A percentile compares a stretch with the other conserved stretches of the same genome.
Conservation (phyloP, 2,329 filamentous ascomycete species). For the Fusarium graminum region DNA sequence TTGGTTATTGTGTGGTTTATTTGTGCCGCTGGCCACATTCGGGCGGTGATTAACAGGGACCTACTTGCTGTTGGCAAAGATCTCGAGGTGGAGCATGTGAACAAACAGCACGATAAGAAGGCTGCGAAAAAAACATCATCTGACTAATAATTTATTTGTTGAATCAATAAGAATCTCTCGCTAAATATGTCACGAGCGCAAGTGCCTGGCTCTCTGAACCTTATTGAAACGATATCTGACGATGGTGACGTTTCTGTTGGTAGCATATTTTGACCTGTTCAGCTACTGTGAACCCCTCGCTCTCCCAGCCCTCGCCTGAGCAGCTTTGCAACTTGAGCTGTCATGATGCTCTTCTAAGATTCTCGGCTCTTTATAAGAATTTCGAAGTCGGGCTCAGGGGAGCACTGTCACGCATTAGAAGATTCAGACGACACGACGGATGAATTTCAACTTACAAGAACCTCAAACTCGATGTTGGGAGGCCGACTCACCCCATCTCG, state of each 20-base stretch:
- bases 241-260: too few species aligned
- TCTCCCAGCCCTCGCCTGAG: too few species aligned
- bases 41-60: background rate
- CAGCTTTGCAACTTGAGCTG: too few species aligned
- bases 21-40: conserved; percentile 1
- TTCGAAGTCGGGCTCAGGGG: conserved; percentile 19
- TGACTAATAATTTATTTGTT: background rate
- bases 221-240: too few species aligned
- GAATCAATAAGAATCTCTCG: too few species aligned
- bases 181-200: too few species aligned
- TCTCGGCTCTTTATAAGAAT: conserved; percentile 1
- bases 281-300: too few species aligned
- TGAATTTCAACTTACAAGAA: background rate
- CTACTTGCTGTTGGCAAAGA: conserved; percentile 28
- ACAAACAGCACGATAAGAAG: conserved; percentile 15
- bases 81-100: conserved; percentile 17
- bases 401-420: background rate
- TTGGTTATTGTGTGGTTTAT: conserved; percentile 23
- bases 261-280: too few species aligned
- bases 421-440: rapidly evolving
- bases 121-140: background rate
- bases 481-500: background rate
- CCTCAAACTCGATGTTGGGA: conserved; percentile 26
- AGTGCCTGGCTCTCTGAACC: too few species aligned
- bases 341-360: background rate